Percentiles rank a stretch among this genome's conserved stretches.
Evolutionary conservation across 768 basidiomycete genomes (phyloP).

Genomic region (Lentinula edodes): DNA sequence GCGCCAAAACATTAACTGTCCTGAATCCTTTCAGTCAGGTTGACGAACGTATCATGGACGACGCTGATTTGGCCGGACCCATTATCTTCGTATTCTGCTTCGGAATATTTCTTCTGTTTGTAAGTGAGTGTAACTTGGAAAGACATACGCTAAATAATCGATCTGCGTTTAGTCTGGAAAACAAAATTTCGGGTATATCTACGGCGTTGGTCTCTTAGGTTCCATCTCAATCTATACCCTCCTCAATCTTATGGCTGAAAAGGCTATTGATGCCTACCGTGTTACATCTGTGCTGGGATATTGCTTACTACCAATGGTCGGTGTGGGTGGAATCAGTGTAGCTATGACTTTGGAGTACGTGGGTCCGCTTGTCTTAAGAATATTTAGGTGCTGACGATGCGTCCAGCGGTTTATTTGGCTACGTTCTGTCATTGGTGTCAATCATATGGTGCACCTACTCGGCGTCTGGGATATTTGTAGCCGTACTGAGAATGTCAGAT

Average conservation of each 20-base stretch:
- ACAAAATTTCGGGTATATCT: slow-evolving; percentile 98
- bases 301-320: slow-evolving; percentile 95
- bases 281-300: slow-evolving; percentile 95
- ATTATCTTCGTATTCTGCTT: slow-evolving; percentile 94
- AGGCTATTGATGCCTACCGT: slow-evolving; percentile 92
- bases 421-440: slow-evolving; percentile 72
- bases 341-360: slow-evolving; percentile 84
- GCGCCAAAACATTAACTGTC: slow-evolving; percentile 89
- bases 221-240: slow-evolving; percentile 89
- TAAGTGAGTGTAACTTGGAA: slow-evolving; percentile 34
- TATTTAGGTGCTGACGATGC: slow-evolving; percentile 10
- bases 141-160: neutral
- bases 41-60: slow-evolving; percentile 96
- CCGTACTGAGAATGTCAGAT: slow-evolving; percentile 91
- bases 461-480: slow-evolving; percentile 93
- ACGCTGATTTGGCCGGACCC: slow-evolving; percentile 95
- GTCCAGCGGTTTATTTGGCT: slow-evolving; percentile 75
- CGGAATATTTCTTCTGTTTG: slow-evolving; percentile 86
- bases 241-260: slow-evolving; percentile 94
- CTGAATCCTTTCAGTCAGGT: slow-evolving; percentile 84
- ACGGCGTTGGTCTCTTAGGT: slow-evolving; percentile 95
- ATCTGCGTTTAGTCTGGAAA: slow-evolving; percentile 75
- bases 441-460: slow-evolving; percentile 97
- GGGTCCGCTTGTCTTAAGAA: neutral
- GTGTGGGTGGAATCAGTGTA: slow-evolving; percentile 85